Evolutionary conservation across 1,284 basidiomycete species (phyloP), one percentile per base, ranked within the genome.

Genomic region (Neolentinus lepideus): DNA sequence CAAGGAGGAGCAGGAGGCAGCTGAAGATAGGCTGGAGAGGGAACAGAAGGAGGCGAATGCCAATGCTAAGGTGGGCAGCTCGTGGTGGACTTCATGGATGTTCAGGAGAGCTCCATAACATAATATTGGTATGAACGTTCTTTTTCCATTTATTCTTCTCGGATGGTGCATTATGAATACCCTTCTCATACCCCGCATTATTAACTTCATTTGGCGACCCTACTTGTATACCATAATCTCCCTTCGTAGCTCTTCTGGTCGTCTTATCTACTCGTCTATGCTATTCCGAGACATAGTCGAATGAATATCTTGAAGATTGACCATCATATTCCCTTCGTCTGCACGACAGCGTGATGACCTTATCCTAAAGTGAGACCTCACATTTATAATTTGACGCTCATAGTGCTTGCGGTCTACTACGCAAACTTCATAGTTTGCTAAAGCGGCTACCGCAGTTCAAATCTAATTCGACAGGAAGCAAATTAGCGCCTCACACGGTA

Each of bases 21-120:
- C 78, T n/a, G 73, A 74, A 36, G 73, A 79, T 59, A 73, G 80
- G 48, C 62, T 80, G 53, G 72, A 79, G 58, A 75, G 76, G 55
- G 84, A 86, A 64, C 67, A 76, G 58, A 75, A 71, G n/a, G 78
- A 84, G 61, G 76, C 72, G 27, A 70, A 75, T 45, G 50, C 55
- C 58, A 73, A 73, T 61, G 69, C 73, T 25, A 71, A 69, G 54
- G 69, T 70, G 38, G 71, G 72, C 25, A 78, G 76, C 57, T 79
- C 81, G 24, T 83, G 80, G 81, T 69, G 82, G 60, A 80, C 77
- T 46, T 75, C 80, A 33, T 85, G 83, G 84, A 76, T 84, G 75
- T 85, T 83, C 66, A 71, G 68, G 59, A 75, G 68, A 60, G 56
- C 64, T 43, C 56, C 58, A 51, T 62, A 57, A 59, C 53, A 24